Conservation (phyloP, 108 stramenopile species). For the Pseudonitzschia pungens region DNA sequence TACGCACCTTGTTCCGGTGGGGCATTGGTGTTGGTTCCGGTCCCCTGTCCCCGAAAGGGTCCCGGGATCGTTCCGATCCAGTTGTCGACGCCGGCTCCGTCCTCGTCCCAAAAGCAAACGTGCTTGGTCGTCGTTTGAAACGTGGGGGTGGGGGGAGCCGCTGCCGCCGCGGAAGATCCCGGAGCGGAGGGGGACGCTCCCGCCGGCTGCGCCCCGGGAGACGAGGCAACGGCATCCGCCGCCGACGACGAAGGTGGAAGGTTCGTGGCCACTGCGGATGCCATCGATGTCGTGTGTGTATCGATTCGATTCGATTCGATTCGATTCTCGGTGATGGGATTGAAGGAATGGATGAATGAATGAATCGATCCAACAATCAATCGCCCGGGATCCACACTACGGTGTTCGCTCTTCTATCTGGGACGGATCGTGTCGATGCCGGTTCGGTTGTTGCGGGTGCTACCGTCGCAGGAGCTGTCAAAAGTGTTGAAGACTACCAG, state of each 20-base stretch:
- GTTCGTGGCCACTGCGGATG: not conserved
- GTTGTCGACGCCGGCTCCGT: conserved; percentile 16
- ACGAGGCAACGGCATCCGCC: not conserved
- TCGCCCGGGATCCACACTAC: no score
- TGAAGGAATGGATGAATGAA: no score
- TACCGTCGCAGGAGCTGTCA: no score
- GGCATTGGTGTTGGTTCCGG: not conserved
- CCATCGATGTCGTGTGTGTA: not conserved
- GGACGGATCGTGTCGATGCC: no score
- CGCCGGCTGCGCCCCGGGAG: not conserved
- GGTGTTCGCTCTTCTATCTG: no score
- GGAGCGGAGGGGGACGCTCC: not conserved
- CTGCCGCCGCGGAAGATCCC: not conserved
- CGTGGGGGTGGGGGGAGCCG: not conserved
- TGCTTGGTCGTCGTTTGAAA: not conserved
- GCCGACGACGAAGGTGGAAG: not conserved
- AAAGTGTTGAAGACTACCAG: no score
- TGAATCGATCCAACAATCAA: no score
- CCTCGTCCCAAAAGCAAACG: conserved; percentile 28
- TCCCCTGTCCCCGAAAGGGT: conserved; percentile 1
- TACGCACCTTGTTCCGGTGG: conserved; percentile 2
- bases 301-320: no score
- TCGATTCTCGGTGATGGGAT: no score
- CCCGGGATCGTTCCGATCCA: conserved; percentile 23
- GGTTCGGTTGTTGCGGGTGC: no score